Base-by-base conservation (phyloP, 306 rosid genomes). In the Cajanus cajan region DNA sequence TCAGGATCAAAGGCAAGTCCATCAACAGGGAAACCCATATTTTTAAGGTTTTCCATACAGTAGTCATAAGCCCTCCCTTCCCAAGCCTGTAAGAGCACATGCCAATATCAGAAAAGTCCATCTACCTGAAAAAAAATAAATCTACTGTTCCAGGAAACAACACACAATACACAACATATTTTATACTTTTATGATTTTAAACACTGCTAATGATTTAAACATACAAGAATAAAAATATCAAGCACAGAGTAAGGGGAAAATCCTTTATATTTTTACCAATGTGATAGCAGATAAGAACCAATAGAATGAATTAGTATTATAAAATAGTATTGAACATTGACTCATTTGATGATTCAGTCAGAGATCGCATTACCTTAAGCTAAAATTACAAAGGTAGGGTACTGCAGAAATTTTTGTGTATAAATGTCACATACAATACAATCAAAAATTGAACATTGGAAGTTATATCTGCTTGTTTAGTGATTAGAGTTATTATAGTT, bases 1-100 rank as follows among this genome's bases (percentile, higher is more conserved):
- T 91, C 88, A 31, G 98, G 98, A 82, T 95, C 98, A 65, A 95
- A 95, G 37, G 91, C 84, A 73, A 95, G 98, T 72, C 97, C 98
- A 43, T 90, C 90, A 45, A 95, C 98, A 3, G 98, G 98, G 85
- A 82, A 95, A 69, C 98, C 98, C 87, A 92, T 85, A 76, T 87
- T 91, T 90, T 47, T 90, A 59, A 95, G 90, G 81, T 95, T 95
- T 37, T 90, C 96, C 98, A 95, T 79, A 81, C 98, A 95, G 83
- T 95, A 95, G 83, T 95, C 98, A 66, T 95, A 95, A 65, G 98
- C 98, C 66, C 91, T 87, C 59, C 98, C 98, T 89, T 95, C 98
- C 98, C 98, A 95, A 82, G 98, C 98, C 97, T 94, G 84, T 39
- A 85, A 79, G 61, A 71, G 68, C 43, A 69, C 25, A 71, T 28